Conservation (phyloP, 2,329 filamentous ascomycete species). For the Colletotrichum destructivum region DNA sequence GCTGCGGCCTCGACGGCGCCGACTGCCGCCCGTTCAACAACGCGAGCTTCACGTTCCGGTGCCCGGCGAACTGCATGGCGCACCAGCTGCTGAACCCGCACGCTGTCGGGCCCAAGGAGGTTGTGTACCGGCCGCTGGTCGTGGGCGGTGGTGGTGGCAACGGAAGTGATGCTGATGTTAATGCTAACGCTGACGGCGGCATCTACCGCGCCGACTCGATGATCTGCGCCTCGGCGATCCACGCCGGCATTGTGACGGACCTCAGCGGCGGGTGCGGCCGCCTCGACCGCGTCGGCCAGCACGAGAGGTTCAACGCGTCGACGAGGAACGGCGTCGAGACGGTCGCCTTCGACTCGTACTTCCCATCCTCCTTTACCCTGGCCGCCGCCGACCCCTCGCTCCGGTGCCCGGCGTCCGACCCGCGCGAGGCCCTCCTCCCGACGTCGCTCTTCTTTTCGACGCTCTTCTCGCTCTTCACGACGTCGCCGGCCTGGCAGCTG, state of each 20-base stretch:
- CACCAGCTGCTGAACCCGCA: constrained; percentile 78
- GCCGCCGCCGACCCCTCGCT: constrained; percentile 69
- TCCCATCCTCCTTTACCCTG: constrained; percentile 90
- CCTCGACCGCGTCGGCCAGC: constrained; percentile 79
- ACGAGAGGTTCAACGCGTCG: constrained; percentile 74
- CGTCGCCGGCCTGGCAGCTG: constrained; percentile 86
- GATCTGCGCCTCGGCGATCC: constrained; percentile 88
- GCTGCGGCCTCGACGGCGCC: constrained; percentile 81
- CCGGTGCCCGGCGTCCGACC: constrained; percentile 79
- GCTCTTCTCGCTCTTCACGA: constrained; percentile 85
- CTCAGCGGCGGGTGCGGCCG: constrained; percentile 85
- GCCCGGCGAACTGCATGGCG: constrained; percentile 79
- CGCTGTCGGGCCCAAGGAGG: constrained; percentile 79
- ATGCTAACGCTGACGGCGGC: constrained; percentile 49
- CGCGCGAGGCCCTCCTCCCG: constrained; percentile 87
- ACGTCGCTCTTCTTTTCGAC: constrained; percentile 86
- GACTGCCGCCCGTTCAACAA: constrained; percentile 83
- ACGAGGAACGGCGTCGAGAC: constrained; percentile 81
- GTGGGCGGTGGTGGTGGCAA: constrained; percentile 67
- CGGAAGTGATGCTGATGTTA: no score
- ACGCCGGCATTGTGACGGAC: constrained; percentile 83
- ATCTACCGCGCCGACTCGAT: constrained; percentile 92
- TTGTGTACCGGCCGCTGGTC: constrained; percentile 76
- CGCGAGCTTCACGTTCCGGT: constrained; percentile 79
- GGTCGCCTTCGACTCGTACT: constrained; percentile 86